A percentile compares a stretch with the other conserved stretches of the same genome.
These are phyloP conservation scores for Aaosphaeria pasadenensis DNA, from an alignment of 2,329 filamentous ascomycete genomes.

Conservation along the genomic window DNA sequence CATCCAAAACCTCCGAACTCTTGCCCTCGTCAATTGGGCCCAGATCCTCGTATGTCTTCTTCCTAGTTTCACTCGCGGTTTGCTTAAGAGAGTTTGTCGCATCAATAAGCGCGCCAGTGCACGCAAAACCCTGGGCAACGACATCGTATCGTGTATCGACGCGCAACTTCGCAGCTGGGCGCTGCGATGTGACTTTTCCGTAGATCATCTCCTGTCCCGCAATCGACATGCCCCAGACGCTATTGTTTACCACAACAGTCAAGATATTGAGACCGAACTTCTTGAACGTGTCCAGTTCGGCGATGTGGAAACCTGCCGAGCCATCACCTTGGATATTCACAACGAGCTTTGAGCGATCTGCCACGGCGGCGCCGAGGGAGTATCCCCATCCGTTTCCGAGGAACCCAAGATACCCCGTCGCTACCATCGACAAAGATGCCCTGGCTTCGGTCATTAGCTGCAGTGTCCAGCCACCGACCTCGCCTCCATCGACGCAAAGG, in stretches of 20 bases:
- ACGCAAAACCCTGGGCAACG: conserved; percentile 42
- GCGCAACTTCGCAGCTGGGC: conserved; percentile 31
- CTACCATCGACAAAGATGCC: conserved; percentile 20
- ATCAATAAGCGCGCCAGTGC: conserved; percentile 14
- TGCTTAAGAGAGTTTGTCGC: conserved; percentile 20
- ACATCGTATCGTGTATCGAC: conserved; percentile 38
- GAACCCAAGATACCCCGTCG: conserved; percentile 43
- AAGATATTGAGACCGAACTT: conserved; percentile 40
- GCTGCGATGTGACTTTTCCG: conserved; percentile 23
- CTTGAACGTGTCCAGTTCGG: conserved; percentile 46
- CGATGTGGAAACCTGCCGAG: conserved; percentile 45
- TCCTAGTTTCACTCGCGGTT: conserved; percentile 2
- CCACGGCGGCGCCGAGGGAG: conserved; percentile 42
- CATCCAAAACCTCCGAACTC: conserved; percentile 12
- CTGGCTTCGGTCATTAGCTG: conserved; percentile 24
- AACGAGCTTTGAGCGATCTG: conserved; percentile 26
- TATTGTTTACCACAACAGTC: conserved; percentile 46
- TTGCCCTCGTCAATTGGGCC: conserved; percentile 2
- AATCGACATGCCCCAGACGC: conserved; percentile 45
- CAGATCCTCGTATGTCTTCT: background rate
- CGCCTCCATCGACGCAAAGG: conserved; percentile 43
- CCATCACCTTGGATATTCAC: conserved; percentile 48
- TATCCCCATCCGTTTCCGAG: conserved; percentile 49
- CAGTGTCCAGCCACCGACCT: conserved; percentile 36
- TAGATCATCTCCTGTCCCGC: conserved; percentile 47